Conservation (phyloP, 2,329 filamentous ascomycete genomes). For the Microdochium nivale region DNA sequence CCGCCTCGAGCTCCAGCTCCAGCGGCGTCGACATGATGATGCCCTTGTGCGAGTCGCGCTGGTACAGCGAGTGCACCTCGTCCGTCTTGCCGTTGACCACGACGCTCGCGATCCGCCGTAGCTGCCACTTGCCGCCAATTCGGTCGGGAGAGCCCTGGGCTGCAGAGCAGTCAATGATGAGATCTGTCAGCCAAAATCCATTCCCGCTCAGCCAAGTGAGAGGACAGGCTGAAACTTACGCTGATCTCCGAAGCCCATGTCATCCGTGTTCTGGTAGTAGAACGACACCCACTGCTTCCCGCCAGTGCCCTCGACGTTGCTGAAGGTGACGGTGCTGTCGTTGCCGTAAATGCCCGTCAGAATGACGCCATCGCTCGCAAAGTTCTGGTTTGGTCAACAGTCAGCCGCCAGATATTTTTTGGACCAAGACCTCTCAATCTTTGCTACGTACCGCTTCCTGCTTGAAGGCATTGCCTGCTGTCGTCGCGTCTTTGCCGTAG, state of each 20-base stretch:
- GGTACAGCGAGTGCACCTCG: constrained; percentile 38
- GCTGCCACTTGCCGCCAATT: constrained; percentile 50
- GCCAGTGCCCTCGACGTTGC: constrained; percentile 36
- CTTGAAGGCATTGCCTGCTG: constrained; percentile 37
- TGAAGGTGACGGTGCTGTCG: constrained; percentile 43
- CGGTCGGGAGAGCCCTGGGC: constrained; percentile 48
- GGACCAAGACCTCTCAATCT: background rate
- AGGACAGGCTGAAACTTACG: constrained; percentile 17
- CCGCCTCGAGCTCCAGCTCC: constrained; percentile 41
- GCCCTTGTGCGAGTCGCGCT: constrained; percentile 49
- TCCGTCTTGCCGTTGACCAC: constrained; percentile 45
- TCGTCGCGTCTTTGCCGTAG: constrained; percentile 32
- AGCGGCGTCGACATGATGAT: constrained; percentile 50
- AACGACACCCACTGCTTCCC: constrained; percentile 49
- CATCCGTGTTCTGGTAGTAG: constrained; percentile 51
- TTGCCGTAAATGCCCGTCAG: constrained; percentile 45
- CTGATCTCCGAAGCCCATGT: constrained; percentile 50
- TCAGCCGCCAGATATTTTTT: background rate
- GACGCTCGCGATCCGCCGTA: constrained; percentile 51
- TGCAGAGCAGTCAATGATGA: constrained; percentile 7
- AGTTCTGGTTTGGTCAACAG: constrained; percentile 23
- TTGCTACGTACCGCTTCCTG: constrained; percentile 36
- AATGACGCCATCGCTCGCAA: constrained; percentile 36
- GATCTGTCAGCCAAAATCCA: background rate
- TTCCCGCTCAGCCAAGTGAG: background rate